A percentile compares a stretch with the other conserved stretches of the same genome.
Evolutionary conservation across 495 filamentous ascomycete genomes (phyloP).

Genomic region (Aspergillus ostianus): DNA sequence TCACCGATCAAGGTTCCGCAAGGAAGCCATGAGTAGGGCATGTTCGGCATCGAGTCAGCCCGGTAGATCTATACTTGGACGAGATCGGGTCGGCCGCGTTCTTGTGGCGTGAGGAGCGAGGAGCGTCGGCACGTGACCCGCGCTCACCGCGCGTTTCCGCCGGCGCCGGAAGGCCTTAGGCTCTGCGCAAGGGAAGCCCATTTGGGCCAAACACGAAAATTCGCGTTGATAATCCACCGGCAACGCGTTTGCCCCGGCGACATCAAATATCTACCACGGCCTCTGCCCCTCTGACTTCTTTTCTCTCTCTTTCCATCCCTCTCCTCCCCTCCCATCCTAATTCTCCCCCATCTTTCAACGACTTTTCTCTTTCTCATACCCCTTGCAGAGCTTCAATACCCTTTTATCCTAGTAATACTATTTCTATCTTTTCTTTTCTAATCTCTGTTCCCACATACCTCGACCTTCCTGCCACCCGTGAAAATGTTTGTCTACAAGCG

Average conservation of each 20-base stretch:
- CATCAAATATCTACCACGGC: slow-evolving; percentile 36
- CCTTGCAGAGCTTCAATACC: slow-evolving; percentile 9
- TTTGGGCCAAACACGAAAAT: slow-evolving; percentile 42
- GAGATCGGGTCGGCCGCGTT: not conserved
- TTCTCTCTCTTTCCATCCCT: slow-evolving; percentile 24
- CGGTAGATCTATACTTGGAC: not conserved
- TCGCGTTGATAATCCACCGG: slow-evolving; percentile 33
- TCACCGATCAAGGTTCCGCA: not conserved
- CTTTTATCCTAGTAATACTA: slow-evolving; percentile 16
- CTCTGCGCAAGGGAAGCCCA: slow-evolving; percentile 23
- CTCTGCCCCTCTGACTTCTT: slow-evolving; percentile 39
- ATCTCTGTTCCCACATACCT: slow-evolving; percentile 14
- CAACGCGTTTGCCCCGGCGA: slow-evolving; percentile 38
- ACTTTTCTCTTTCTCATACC: slow-evolving; percentile 15
- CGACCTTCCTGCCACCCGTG: slow-evolving; percentile 11
- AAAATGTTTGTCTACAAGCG: slow-evolving; percentile 72
- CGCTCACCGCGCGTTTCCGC: slow-evolving; percentile 9
- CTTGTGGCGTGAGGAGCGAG: slow-evolving; percentile 1
- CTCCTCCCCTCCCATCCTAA: slow-evolving; percentile 19
- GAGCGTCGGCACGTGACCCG: slow-evolving; percentile 3
- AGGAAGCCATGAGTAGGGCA: not conserved
- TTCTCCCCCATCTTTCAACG: slow-evolving; percentile 13
- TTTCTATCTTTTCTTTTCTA: slow-evolving; percentile 13
- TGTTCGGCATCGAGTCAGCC: not conserved
- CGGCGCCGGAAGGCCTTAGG: not conserved